Base-by-base conservation (phyloP, 148 eudicot genomes). In the Rheum nobile region DNA sequence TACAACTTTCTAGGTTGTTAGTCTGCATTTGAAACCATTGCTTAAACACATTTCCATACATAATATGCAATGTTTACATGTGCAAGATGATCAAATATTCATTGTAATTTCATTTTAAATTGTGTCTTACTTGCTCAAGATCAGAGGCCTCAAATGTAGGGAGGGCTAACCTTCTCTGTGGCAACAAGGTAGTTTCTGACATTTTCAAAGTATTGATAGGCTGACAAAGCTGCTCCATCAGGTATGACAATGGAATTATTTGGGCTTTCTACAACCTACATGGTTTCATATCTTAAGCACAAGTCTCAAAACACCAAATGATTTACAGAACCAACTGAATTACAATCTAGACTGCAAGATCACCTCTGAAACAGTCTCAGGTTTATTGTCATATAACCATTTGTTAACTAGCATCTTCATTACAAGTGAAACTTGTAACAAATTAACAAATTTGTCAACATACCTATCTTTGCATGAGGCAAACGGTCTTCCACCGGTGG, bases 141-240 rank as follows among this genome's bases (percentile, higher is more conserved):
- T 96, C 99, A 79, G 99, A 96, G 24, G 92, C 97, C 80, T 96
- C 97, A 80, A 96, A 96, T 41, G 94, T 87, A 71, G 99, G 99
- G 63, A 96, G 82, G 44, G 94, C 94, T 78, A 92, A 57, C 91
- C 71, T 89, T 86, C 84, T 82, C 88, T 22, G 85, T 87, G 12
- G 96, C 94, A 22, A 90, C 97, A 50, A 96, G 95, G 83, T 87
- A 96, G 76, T 96, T 96, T 80, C 99, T 86, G 55, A 92, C 95
- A 75, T 96, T 96, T 78, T 96, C 99, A 73, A 92, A 96, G 86
- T 92, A 90, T 75, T 96, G 99, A 80, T 86, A 96, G 22, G 91
- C 97, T 9, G 96, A 91, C 75, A 95, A 84, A 75, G 98, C 98
- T 71, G 98, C 96, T 77, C 97, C 99, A 84, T 95, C 99, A 39